Evolutionary conservation across 495 filamentous ascomycete species (phyloP), one percentile per base, ranked within the genome.

Genomic region (Gamarada debralockiae): DNA sequence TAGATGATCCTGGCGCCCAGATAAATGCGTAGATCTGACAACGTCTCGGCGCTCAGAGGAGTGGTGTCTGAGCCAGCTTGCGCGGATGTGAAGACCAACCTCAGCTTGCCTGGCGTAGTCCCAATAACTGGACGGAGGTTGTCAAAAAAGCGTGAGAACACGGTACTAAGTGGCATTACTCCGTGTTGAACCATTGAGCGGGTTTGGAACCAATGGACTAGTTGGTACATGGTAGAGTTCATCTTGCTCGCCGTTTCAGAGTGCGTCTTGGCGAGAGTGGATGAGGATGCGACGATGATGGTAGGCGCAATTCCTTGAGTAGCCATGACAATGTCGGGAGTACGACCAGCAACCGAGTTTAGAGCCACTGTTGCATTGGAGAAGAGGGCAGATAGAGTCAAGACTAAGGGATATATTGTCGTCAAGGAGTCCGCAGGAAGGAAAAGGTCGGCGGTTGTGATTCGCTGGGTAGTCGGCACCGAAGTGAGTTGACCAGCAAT

Each of bases 361-460:
- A 99, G 79, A 22, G 92, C 93, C 17, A 97, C 74, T 0, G 90
- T 90, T 31, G 89, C 79, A 61, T 92, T 90, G 20, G 81, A 86
- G 67, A 78, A 92, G 4, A 99, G 79, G 0, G 92, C 91, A 20
- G 84, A 83, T 53, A 97, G 76, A 14, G 90, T 89, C 44, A 91
- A 77, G 41, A 83, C 79, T 14, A 97, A 79, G 1, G 89, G 78
- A 67, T 95, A 95, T 0, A 84, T 82, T 40, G 83, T 76, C 2
- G 85, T 85, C 20, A 97, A 82, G 2, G 86, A 84, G 55, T 92
- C 89, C 34, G 89, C 89, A 0, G 92, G 85, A n/a, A 97, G 78
- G 64, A 99, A 89, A 22, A 95, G 71, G 61, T 99, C 93, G 2
- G 79, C 73, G 3, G 83, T 72, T 10, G 67, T 78, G 52, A 96